A percentile compares a stretch with the other conserved stretches of the same genome.
Conservation (phyloP, 192 early-diverging fungal genomes). For the Podila verticillata region DNA sequence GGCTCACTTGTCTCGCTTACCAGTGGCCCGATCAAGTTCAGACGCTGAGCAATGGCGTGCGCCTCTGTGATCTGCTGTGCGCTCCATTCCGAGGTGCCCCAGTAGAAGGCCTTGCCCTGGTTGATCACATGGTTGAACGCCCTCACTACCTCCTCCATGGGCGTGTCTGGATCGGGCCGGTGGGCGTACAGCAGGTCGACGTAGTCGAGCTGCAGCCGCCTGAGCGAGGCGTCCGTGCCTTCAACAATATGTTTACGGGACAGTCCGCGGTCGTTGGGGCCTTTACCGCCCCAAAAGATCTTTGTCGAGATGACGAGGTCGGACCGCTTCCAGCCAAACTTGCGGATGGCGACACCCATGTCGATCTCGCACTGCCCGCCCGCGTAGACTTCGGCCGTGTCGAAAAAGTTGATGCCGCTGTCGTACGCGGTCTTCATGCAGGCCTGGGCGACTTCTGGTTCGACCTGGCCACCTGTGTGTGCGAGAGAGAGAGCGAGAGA, state of each 20-base stretch:
- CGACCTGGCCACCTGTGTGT: slow-evolving; percentile 21
- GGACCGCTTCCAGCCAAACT: slow-evolving; percentile 76
- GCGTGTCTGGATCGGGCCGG: slow-evolving; percentile 75
- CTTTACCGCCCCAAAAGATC: slow-evolving; percentile 76
- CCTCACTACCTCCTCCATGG: slow-evolving; percentile 89
- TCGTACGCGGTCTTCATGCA: slow-evolving; percentile 77
- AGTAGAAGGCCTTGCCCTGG: slow-evolving; percentile 83
- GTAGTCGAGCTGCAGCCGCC: slow-evolving; percentile 78
- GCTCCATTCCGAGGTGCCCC: slow-evolving; percentile 88
- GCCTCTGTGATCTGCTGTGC: slow-evolving; percentile 82
- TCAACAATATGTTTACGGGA: slow-evolving; percentile 90
- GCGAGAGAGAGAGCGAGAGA: too few relatives aligned
- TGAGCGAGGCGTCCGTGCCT: slow-evolving; percentile 75
- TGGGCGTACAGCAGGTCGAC: slow-evolving; percentile 86
- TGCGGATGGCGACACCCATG: slow-evolving; percentile 82
- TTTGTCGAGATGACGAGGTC: slow-evolving; percentile 86
- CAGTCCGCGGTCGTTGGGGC: slow-evolving; percentile 83
- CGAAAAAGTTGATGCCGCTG: slow-evolving; percentile 83
- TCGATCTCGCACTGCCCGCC: slow-evolving; percentile 78
- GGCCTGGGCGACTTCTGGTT: slow-evolving; percentile 65
- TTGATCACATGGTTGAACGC: slow-evolving; percentile 87
- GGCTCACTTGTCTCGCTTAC: slow-evolving; percentile 22
- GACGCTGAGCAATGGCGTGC: slow-evolving; percentile 68
- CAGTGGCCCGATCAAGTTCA: slow-evolving; percentile 76
- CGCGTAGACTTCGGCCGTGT: slow-evolving; percentile 69